Evolutionary conservation across 495 filamentous ascomycete species (phyloP), one percentile per base, ranked within the genome.

Genomic region (Staphylotrichum tortipilum): DNA sequence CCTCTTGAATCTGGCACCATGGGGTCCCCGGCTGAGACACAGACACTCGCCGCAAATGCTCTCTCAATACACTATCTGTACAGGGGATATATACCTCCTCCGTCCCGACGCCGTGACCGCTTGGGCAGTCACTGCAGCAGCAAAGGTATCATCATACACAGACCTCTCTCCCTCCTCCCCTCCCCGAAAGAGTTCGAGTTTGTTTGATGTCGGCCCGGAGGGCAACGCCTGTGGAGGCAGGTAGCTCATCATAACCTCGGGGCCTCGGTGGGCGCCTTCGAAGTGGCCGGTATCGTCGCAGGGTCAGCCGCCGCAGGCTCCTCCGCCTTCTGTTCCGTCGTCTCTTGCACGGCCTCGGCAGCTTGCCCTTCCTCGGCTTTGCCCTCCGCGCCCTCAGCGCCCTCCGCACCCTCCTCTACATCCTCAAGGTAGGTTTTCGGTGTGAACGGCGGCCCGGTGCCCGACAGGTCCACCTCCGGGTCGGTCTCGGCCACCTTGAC

Each of bases 401-500:
- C n/a, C n/a, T n/a, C n/a, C 5, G 11, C 55, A n/a, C 34, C 52
- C 39, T 36, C 43, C 31, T 38, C 34, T 14, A 55, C 55, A 17
- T 66, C 62, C 39, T 73, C 71, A 18, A 68, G 24, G 39, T 66
- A 71, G 35, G 66, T 54, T 15, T 28, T 47, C 19, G 77, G 79
- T 10, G 52, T 64, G 57, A 77, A 85, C 37, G 74, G 67, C 18
- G 58, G 63, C 4, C 69, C 74, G 1, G 69, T 49, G 19, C 70
- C 75, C 26, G 61, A 67, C 6, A 87, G 61, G 58, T 87, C 65
- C 39, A 88, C 65, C 61, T 86, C 80, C 15, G 73, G 72, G 61
- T 89, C 88, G 8, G 70, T 68, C 62, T 78, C 68, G 7, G 86
- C 90, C 51, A 89, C 62, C 56, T 77, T 73, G 50, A 78, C 71